Evolutionary conservation across 202 grass and related monocot species (phyloP), one percentile per base, ranked within the genome.

Genomic region (Sporobolus alterniflorus): DNA sequence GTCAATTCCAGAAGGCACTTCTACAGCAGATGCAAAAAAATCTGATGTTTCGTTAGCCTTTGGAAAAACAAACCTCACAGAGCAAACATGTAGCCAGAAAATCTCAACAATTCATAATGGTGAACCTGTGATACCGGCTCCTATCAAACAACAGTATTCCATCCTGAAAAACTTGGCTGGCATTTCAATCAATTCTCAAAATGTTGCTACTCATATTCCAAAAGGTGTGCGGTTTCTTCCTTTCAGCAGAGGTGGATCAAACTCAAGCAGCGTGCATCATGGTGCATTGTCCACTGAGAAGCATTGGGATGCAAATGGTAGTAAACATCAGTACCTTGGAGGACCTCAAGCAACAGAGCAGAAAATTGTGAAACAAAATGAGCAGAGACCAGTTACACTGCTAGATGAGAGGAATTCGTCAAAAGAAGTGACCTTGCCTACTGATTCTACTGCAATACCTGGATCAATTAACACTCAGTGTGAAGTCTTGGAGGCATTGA

Each of bases 221-320:
- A 98, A 90, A 74, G 96, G 96, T 26, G 64, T 98, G 49, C 86
- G 83, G 39, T 96, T 98, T 93, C 93, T 90, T 86, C 80, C 85
- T 28, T 68, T 88, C 49, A 63, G 52, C 56, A 89, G 84, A 85
- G 77, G 31, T 67, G 77, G 44, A 43, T 74, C 82, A 64, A 59
- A 84, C 71, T 56, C 51, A 59, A 74, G 62, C 31, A 87, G 79
- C 36, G 29, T 32, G 33, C 64, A 71, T 26, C 73, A 50, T 49
- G 60, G 77, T 47, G 61, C 21, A 44, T 47, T 71, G 47, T 47
- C 78, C 64, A 61, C 28, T 25, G 84, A 88, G 89, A 91, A 82
- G 49, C 68, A 61, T 70, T 80, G 62, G 48, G 34, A 60, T 59
- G 44, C 75, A 75, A 86, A 81, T 74, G 61, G 8, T 1, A 25